These are phyloP conservation scores for Lobosporangium transversale DNA, from an alignment of 192 early-diverging fungal species.

Conservation along the genomic window DNA sequence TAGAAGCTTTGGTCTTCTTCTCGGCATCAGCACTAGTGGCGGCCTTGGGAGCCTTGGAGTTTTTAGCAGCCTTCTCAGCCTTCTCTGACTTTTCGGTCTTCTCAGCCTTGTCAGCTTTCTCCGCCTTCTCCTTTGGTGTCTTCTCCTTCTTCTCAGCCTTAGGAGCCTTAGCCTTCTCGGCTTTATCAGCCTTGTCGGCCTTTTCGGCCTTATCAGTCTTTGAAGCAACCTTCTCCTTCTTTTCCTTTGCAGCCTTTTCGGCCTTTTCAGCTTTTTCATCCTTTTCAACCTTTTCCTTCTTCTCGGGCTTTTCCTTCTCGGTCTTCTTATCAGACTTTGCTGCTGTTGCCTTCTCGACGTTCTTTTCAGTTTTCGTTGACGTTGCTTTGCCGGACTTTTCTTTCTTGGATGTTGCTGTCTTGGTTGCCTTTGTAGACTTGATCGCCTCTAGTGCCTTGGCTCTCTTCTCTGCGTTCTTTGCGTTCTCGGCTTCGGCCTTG, in stretches of 20 bases:
- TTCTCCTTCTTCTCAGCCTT: constrained; percentile 16
- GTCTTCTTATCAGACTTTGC: constrained; percentile 17
- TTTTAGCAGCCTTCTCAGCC: constrained; percentile 6
- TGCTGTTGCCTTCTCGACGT: constrained; percentile 13
- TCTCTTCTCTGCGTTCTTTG: constrained; percentile 40
- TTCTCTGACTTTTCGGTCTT: constrained; percentile 19
- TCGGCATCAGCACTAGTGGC: neutral
- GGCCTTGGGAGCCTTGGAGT: constrained; percentile 18
- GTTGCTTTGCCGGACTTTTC: constrained; percentile 24
- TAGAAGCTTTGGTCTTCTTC: constrained; percentile 24
- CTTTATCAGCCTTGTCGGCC: neutral
- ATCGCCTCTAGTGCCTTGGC: constrained; percentile 12
- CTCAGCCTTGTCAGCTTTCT: constrained; percentile 26
- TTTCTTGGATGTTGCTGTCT: constrained; percentile 8
- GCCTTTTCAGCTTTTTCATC: constrained; percentile 11
- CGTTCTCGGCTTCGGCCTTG: constrained; percentile 34
- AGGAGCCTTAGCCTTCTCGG: neutral
- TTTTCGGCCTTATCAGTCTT: constrained; percentile 20
- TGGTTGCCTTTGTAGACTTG: constrained; percentile 3
- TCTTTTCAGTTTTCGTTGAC: constrained; percentile 13
- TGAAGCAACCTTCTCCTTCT: constrained; percentile 6
- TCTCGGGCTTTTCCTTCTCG: constrained; percentile 8
- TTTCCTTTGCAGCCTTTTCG: constrained; percentile 2
- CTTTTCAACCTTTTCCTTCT: constrained; percentile 14
- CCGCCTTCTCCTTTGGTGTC: constrained; percentile 30